phyloP scores from a whole-genome alignment of 2,329 filamentous ascomycete species.

The Clarireedia sp. region DNA sequence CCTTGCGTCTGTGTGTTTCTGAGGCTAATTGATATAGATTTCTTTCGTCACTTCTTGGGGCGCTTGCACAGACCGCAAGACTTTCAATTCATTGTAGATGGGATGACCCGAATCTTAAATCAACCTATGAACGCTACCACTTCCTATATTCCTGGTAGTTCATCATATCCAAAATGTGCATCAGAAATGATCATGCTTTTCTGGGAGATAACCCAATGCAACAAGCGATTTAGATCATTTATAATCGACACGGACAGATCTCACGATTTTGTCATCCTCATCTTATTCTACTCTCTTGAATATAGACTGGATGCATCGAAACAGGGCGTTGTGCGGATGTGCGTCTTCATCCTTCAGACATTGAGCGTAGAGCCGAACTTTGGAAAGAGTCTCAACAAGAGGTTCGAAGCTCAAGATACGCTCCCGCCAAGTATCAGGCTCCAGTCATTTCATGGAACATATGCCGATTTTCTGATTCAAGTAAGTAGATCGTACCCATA shows the following conservation, averaged over 20 bases:
- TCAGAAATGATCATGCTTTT: slow-evolving; percentile 96
- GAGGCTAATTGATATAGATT: slow-evolving; percentile 40
- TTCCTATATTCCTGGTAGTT: slow-evolving; percentile 80
- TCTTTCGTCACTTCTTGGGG: slow-evolving; percentile 75
- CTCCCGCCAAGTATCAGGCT: slow-evolving; percentile 76
- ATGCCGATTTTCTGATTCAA: slow-evolving; percentile 89
- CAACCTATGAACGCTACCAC: slow-evolving; percentile 84
- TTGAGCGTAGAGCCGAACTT: slow-evolving; percentile 89
- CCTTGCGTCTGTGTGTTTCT: background rate
- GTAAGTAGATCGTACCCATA: slow-evolving; percentile 34
- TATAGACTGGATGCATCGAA: slow-evolving; percentile 79
- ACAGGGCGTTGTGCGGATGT: slow-evolving; percentile 92
- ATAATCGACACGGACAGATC: slow-evolving; percentile 92
- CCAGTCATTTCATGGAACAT: slow-evolving; percentile 76
- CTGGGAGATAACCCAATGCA: slow-evolving; percentile 96
- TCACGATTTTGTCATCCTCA: slow-evolving; percentile 84
- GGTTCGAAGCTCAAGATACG: slow-evolving; percentile 81
- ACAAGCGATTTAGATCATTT: slow-evolving; percentile 92
- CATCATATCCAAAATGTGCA: slow-evolving; percentile 72
- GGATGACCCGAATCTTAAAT: slow-evolving; percentile 85
- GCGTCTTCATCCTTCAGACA: slow-evolving; percentile 92
- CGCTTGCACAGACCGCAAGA: slow-evolving; percentile 88
- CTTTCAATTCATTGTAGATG: slow-evolving; percentile 94
- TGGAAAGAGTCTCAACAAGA: slow-evolving; percentile 80
- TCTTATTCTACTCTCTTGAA: slow-evolving; percentile 88